These are phyloP conservation scores for Monosporascus ibericus DNA, from an alignment of 2,329 filamentous ascomycete genomes.

Conservation along the genomic window DNA sequence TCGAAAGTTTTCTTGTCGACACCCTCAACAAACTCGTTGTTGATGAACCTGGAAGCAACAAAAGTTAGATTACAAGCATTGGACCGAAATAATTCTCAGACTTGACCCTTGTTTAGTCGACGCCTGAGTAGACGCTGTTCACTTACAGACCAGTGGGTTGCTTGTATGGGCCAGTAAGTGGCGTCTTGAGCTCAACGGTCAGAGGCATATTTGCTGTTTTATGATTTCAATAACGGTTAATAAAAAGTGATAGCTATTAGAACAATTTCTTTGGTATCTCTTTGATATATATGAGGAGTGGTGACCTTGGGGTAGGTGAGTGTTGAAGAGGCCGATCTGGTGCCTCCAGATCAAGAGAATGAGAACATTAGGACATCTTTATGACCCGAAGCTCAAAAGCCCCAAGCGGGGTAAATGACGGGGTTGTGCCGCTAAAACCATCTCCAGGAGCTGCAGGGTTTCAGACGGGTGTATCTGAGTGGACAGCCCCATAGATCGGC, in stretches of 20 bases:
- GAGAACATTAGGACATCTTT: not conserved
- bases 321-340: not conserved
- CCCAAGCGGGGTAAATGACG: no score
- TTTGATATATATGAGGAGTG: no score
- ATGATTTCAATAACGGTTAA: not conserved
- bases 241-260: not conserved
- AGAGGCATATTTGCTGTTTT: slow-evolving; percentile 34
- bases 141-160: slow-evolving; percentile 59
- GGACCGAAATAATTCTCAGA: not conserved
- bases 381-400: not conserved
- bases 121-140: not conserved
- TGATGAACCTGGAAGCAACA: slow-evolving; percentile 63
- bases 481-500: no score
- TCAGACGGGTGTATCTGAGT: no score
- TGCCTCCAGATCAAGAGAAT: not conserved
- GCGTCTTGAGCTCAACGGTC: slow-evolving; percentile 60
- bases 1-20: slow-evolving; percentile 88
- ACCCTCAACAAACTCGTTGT: slow-evolving; percentile 82
- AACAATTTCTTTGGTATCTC: no score
- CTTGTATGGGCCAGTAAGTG: slow-evolving; percentile 52
- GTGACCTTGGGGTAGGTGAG: not conserved
- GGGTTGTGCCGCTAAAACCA: no score
- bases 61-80: slow-evolving; percentile 14
- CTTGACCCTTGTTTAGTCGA: not conserved
- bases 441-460: no score